Base-by-base conservation (phyloP, 164 flowering plant species). In the Amborella trichopoda region DNA sequence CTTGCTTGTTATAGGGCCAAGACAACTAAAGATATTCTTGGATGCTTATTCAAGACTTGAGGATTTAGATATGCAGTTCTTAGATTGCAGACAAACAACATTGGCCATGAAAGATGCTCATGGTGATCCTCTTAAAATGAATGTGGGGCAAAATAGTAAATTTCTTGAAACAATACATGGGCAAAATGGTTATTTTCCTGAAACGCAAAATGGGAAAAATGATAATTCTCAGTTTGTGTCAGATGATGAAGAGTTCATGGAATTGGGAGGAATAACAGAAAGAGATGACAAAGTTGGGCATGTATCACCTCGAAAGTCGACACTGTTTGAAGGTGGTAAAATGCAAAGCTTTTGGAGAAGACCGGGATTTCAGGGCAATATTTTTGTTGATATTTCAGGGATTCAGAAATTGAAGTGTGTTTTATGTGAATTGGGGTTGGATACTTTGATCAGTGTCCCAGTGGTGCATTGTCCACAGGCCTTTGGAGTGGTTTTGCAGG, bases 401-500 rank as follows among this genome's bases (percentile, higher is more conserved):
- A 49, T 80, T 24, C 60, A 65, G 58, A 67, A 57, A 14, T 56
- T 93, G 68, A 73, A 72, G 62, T 62, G 57, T 43, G 72, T 75
- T 16, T 78, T 93, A 0, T 40, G 14, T 18, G 94, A 83, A 45
- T 78, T 95, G 3, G 95, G 95, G 25, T 51, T 93, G 49, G 94
- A 82, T 45, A 48, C 67, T 30, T 59, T 93, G 61, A 54, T 75
- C 34, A 93, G 99, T 46, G 69, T 93, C 40, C 91, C 91, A 28
- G 99, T 93, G 8, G 74, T 93, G 52, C 99, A 93, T 50, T 93
- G 99, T 53, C 80, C 84, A 11, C 80, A 85, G 42, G 95, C 99
- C 33, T 93, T 60, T 68, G 99, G 99, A 10, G 55, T 85, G 28
- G 72, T 62, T 16, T 24, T 88, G 47, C 63, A 76, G 59, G 96